These are phyloP conservation scores for Fraxinus sp. DNA, from an alignment of 305 asterid genomes.

Conservation along the genomic window DNA sequence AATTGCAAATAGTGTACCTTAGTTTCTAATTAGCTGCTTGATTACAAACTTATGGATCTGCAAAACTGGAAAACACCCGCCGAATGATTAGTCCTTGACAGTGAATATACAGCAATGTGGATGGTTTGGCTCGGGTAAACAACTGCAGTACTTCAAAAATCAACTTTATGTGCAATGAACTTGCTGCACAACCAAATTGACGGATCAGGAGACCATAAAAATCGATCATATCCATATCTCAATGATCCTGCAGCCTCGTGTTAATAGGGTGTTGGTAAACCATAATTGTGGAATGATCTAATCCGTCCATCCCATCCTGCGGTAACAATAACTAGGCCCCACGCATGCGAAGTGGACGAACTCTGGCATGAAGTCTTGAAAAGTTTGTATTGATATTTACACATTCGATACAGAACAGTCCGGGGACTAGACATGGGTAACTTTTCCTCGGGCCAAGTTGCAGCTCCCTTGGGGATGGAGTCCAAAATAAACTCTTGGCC, in stretches of 20 bases:
- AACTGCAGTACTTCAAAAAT: slow-evolving; percentile 26
- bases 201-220: slow-evolving; percentile 16
- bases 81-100: slow-evolving; percentile 2
- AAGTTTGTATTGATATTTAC: slow-evolving; percentile 62
- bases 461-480: slow-evolving; percentile 62
- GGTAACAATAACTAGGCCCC: slow-evolving; percentile 82
- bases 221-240: slow-evolving; percentile 24
- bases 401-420: slow-evolving; percentile 33
- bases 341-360: slow-evolving; percentile 57
- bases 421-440: slow-evolving; percentile 48
- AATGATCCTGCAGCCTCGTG: slow-evolving; percentile 12
- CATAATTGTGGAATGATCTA: slow-evolving; percentile 78
- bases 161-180: slow-evolving; percentile 32
- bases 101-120: slow-evolving; percentile 8
- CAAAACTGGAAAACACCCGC: slow-evolving; percentile 21
- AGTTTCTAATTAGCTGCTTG: slow-evolving; percentile 12
- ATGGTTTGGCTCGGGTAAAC: slow-evolving; percentile 30
- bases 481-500: slow-evolving; percentile 58
- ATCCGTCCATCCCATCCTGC: slow-evolving; percentile 88
- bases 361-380: slow-evolving; percentile 65
- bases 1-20: slow-evolving; percentile 28
- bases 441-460: slow-evolving; percentile 99
- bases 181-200: slow-evolving; percentile 6
- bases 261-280: slow-evolving; percentile 67
- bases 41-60: slow-evolving; percentile 21